phyloP scores from a whole-genome alignment of 345 rosid species.

The Hypericum androsaemum region DNA sequence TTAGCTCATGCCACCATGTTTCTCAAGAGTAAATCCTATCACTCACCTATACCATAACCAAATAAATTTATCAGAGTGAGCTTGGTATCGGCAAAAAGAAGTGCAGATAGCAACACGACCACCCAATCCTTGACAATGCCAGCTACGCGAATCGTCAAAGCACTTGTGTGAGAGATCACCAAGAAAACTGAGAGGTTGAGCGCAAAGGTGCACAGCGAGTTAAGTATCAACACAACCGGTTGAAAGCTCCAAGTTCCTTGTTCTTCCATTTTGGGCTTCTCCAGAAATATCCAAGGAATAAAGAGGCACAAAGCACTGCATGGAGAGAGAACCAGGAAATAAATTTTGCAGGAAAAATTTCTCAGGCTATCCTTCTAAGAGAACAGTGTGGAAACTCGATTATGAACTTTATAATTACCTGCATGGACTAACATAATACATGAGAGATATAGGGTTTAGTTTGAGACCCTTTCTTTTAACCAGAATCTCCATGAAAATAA shows the following conservation, averaged over 20 bases:
- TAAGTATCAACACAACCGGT: conserved; percentile 53
- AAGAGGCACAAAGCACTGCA: conserved; percentile 83
- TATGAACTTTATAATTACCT: conserved; percentile 39
- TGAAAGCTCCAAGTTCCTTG: conserved; percentile 67
- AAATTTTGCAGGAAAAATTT: conserved; percentile 1
- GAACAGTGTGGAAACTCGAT: not conserved
- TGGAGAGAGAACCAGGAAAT: conserved; percentile 10
- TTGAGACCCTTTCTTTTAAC: conserved; percentile 94
- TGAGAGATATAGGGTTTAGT: conserved; percentile 75
- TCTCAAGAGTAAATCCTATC: no score
- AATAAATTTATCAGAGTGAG: conserved; percentile 75
- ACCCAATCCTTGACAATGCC: conserved; percentile 99
- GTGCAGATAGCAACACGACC: conserved; percentile 84
- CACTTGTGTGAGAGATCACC: conserved; percentile 95
- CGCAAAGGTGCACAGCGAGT: conserved; percentile 86
- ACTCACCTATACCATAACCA: conserved; percentile 84
- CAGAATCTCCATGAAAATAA: conserved; percentile 88
- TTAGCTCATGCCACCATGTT: no score
- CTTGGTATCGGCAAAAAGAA: conserved; percentile 84
- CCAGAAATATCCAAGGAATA: conserved; percentile 90
- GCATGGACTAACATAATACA: conserved; percentile 98
- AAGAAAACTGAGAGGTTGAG: conserved; percentile 95
- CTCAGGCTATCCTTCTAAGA: conserved; percentile 7
- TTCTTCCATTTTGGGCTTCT: conserved; percentile 82
- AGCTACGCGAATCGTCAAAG: conserved; percentile 95